A percentile compares a stretch with the other conserved stretches of the same genome.
Evolutionary conservation across 192 early-diverging fungal species (phyloP).

Genomic region (Linnemannia schmuckeri): DNA sequence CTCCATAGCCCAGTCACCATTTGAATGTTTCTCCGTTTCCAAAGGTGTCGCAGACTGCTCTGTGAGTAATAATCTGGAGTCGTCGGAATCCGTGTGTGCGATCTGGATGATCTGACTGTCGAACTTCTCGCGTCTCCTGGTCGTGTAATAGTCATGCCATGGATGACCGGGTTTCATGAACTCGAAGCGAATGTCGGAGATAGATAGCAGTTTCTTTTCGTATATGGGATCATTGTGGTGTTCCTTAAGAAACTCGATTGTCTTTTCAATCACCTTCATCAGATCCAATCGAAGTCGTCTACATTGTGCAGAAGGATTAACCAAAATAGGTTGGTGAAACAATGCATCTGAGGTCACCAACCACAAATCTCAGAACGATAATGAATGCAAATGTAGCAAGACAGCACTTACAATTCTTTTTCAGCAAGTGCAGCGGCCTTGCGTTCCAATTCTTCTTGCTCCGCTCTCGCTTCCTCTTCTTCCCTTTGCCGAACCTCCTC

Average conservation of each 20-base stretch:
- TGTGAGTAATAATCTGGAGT: neutral
- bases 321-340: neutral
- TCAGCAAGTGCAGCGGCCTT: neutral
- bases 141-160: constrained; percentile 29
- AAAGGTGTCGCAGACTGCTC: neutral
- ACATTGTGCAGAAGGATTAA: neutral
- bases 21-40: neutral
- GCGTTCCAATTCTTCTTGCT: constrained; percentile 29
- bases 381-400: neutral
- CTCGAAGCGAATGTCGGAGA: constrained; percentile 20
- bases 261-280: constrained; percentile 37
- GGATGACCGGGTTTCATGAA: constrained; percentile 25
- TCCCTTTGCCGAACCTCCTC: constrained; percentile 41
- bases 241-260: constrained; percentile 18
- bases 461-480: constrained; percentile 35
- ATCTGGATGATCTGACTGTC: neutral
- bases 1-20: neutral
- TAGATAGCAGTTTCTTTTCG: constrained; percentile 13
- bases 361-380: neutral
- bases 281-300: constrained; percentile 36
- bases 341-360: neutral
- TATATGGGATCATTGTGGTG: neutral
- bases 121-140: neutral
- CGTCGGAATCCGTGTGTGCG: neutral
- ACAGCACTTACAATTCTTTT: neutral